A percentile compares a stretch with the other conserved stretches of the same genome.
Conservation (phyloP, 2,329 filamentous ascomycete genomes). For the Fusarium continuum region DNA sequence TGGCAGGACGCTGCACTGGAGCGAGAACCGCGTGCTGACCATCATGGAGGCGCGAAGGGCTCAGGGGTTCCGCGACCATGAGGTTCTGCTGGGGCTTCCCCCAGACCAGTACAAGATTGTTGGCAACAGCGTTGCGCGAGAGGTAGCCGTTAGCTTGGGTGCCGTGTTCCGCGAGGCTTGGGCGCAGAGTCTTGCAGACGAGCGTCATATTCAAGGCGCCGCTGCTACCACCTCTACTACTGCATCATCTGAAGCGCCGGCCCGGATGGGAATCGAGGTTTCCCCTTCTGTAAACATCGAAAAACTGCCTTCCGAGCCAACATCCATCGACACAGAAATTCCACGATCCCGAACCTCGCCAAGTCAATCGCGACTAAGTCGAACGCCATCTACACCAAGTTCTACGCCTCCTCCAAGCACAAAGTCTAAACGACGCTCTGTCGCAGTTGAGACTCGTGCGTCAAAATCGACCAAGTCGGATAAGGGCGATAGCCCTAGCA, state of each 20-base stretch:
- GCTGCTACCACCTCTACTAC: background rate
- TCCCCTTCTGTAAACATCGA: constrained; percentile 8
- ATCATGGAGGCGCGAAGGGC: constrained; percentile 74
- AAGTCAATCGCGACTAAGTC: constrained; percentile 5
- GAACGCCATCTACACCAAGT: background rate
- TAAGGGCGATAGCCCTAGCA: background rate
- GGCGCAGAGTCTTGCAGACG: constrained; percentile 39
- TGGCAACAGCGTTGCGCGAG: constrained; percentile 80
- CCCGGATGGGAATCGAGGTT: constrained; percentile 19
- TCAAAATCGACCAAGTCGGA: constrained; percentile 12
- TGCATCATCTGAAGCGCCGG: background rate
- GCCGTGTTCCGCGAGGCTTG: constrained; percentile 68
- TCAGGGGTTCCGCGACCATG: constrained; percentile 75
- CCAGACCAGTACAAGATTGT: constrained; percentile 70
- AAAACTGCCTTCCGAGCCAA: constrained; percentile 5
- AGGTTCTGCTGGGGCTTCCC: constrained; percentile 70
- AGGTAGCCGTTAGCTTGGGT: constrained; percentile 73
- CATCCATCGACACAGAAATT: background rate
- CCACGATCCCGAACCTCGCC: constrained; percentile 4
- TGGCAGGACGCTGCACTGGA: constrained; percentile 71
- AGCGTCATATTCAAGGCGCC: constrained; percentile 3
- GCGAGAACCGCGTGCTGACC: constrained; percentile 67
- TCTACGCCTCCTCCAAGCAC: background rate
- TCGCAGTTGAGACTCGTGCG: constrained; percentile 19
- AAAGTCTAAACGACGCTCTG: constrained; percentile 5